phyloP scores from a whole-genome alignment of 768 basidiomycete species.

The Piloderma croceum region DNA sequence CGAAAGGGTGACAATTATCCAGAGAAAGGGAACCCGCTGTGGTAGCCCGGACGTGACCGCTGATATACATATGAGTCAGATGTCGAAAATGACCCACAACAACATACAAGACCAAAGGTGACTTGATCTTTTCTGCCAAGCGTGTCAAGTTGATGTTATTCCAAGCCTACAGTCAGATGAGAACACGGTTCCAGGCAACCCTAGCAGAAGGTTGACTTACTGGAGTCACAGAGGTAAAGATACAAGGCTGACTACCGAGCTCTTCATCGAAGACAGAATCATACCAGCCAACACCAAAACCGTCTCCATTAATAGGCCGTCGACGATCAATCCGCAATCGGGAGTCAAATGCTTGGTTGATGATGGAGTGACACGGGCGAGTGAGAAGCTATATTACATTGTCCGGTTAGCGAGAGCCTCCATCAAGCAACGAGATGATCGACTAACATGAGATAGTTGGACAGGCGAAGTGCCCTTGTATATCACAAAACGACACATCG shows the following conservation, averaged over 20 bases:
- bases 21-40: slow-evolving; percentile 88
- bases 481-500: slow-evolving; percentile 87
- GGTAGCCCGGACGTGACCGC: slow-evolving; percentile 90
- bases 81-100: neutral
- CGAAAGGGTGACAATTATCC: slow-evolving; percentile 95
- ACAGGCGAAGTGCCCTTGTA: slow-evolving; percentile 95
- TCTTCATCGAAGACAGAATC: slow-evolving; percentile 82
- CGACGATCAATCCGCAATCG: slow-evolving; percentile 76
- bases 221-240: slow-evolving; percentile 93
- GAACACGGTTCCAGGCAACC: neutral
- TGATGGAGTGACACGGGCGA: slow-evolving; percentile 90
- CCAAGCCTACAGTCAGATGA: slow-evolving; percentile 64
- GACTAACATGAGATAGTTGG: slow-evolving; percentile 75
- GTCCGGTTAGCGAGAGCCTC: slow-evolving; percentile 4
- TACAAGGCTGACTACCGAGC: slow-evolving; percentile 82
- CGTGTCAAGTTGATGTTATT: slow-evolving; percentile 92
- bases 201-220: slow-evolving; percentile 36
- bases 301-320: slow-evolving; percentile 90
- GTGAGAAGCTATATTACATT: slow-evolving; percentile 64
- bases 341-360: slow-evolving; percentile 95
- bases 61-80: slow-evolving; percentile 19
- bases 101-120: slow-evolving; percentile 86
- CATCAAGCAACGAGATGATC: slow-evolving; percentile 4
- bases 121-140: slow-evolving; percentile 95
- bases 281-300: slow-evolving; percentile 98